Percentiles rank a stretch among this genome's conserved stretches.
Evolutionary conservation across 257 asterid genomes (phyloP).

Genomic region (Solanum appendiculatum): DNA sequence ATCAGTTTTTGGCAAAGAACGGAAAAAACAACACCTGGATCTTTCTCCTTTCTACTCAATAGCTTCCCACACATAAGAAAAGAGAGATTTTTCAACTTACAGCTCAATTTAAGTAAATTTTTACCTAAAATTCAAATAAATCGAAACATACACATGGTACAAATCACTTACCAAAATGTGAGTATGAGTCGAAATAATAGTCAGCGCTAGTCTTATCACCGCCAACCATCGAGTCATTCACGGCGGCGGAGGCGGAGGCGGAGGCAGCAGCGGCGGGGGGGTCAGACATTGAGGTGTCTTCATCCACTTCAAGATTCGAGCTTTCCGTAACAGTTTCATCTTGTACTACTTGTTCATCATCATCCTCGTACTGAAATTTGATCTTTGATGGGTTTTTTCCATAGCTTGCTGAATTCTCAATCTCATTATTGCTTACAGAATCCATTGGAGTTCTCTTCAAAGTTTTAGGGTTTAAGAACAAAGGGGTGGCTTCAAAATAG

Average conservation of each 20-base stretch:
- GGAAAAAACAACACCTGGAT: not conserved
- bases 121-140: not conserved
- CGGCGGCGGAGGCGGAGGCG: too few species aligned
- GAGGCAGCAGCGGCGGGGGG: conserved; percentile 11
- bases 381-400: conserved; percentile 9
- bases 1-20: not conserved
- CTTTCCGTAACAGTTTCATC: conserved; percentile 51
- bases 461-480: not conserved
- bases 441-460: not conserved
- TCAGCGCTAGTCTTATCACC: conserved; percentile 90
- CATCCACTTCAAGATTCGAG: conserved; percentile 52
- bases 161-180: conserved; percentile 65
- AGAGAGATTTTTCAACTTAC: not conserved
- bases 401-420: not conserved
- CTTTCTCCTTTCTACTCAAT: not conserved
- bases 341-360: conserved; percentile 19
- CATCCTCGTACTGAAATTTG: conserved; percentile 13
- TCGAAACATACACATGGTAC: not conserved
- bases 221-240: conserved; percentile 23
- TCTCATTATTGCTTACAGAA: not conserved
- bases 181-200: conserved; percentile 92
- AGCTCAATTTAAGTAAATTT: not conserved
- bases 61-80: not conserved
- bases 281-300: conserved; percentile 60
- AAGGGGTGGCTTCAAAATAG: not conserved